A percentile compares a stretch with the other conserved stretches of the same genome.
Evolutionary conservation across 2,329 filamentous ascomycete genomes (phyloP).

Genomic region (Graphilbum ipis-grandicollis): DNA sequence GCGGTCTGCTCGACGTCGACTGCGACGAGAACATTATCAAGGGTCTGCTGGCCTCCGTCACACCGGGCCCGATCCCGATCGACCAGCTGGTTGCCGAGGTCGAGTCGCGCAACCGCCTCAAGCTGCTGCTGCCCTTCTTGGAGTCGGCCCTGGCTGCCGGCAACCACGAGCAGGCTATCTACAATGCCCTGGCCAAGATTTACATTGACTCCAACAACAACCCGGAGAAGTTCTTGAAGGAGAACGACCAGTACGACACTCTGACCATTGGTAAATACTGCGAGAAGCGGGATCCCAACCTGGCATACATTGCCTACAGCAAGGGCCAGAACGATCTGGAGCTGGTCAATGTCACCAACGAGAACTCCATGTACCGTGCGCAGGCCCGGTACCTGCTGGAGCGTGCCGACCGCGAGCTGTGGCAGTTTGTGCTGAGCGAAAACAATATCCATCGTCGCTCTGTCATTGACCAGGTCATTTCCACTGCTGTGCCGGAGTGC

Average conservation of each 20-base stretch:
- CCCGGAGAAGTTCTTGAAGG: conserved; percentile 90
- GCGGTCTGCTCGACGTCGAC: conserved; percentile 86
- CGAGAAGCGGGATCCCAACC: conserved; percentile 92
- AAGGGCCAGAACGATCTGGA: conserved; percentile 97
- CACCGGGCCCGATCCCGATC: conserved; percentile 72
- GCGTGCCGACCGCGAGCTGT: conserved; percentile 76
- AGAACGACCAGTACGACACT: conserved; percentile 93
- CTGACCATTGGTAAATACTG: conserved; percentile 92
- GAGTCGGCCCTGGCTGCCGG: conserved; percentile 78
- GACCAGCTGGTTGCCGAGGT: conserved; percentile 89
- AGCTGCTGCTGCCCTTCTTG: conserved; percentile 88
- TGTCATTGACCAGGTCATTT: conserved; percentile 88
- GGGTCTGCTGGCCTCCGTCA: conserved; percentile 69
- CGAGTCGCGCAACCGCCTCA: conserved; percentile 88
- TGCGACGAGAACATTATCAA: conserved; percentile 96
- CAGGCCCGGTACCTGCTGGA: conserved; percentile 91
- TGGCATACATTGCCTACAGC: conserved; percentile 85
- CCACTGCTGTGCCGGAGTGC: conserved; percentile 84
- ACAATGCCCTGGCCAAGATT: conserved; percentile 95
- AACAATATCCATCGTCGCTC: conserved; percentile 94
- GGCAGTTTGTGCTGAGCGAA: conserved; percentile 83
- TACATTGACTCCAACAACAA: conserved; percentile 99
- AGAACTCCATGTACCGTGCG: conserved; percentile 99
- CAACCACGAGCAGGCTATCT: conserved; percentile 92
- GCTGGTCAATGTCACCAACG: conserved; percentile 93